These are phyloP conservation scores for Phialophora verrucosa DNA, from an alignment of 2,329 filamentous ascomycete genomes.

Conservation along the genomic window DNA sequence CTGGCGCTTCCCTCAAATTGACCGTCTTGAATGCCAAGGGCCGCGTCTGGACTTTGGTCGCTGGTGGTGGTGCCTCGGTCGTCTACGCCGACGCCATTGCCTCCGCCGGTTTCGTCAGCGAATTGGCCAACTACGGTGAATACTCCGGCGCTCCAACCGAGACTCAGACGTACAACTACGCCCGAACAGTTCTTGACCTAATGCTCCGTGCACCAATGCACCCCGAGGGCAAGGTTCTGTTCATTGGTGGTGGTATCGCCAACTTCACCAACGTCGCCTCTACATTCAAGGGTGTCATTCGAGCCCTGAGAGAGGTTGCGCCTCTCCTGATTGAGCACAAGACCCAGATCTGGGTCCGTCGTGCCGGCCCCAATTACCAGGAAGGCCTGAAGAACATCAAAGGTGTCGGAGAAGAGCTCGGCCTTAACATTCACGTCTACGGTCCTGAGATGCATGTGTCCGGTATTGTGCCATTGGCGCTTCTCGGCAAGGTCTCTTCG, in stretches of 20 bases:
- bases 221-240: conserved; percentile 95
- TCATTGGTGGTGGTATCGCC: conserved; percentile 99
- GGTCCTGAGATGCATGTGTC: conserved; percentile 86
- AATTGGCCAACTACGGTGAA: conserved; percentile 99
- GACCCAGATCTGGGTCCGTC: conserved; percentile 93
- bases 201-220: conserved; percentile 89
- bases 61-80: conserved; percentile 98
- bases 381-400: conserved; percentile 99
- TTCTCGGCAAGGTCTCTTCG: conserved; percentile 66
- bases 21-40: conserved; percentile 91
- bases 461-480: conserved; percentile 92
- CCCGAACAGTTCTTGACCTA: conserved; percentile 92
- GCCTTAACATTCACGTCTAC: conserved; percentile 91
- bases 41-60: conserved; percentile 96
- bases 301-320: conserved; percentile 88
- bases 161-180: conserved; percentile 99
- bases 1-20: conserved; percentile 96
- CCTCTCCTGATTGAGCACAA: conserved; percentile 91
- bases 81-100: conserved; percentile 99
- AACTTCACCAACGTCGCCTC: conserved; percentile 99
- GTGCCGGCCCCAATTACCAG: conserved; percentile 96
- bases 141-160: conserved; percentile 99
- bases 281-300: conserved; percentile 99
- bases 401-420: conserved; percentile 89
- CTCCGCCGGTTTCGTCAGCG: conserved; percentile 89